Conservation (phyloP, 225 moss, liverwort and hornwort species). For the Polytrichum formosum region DNA sequence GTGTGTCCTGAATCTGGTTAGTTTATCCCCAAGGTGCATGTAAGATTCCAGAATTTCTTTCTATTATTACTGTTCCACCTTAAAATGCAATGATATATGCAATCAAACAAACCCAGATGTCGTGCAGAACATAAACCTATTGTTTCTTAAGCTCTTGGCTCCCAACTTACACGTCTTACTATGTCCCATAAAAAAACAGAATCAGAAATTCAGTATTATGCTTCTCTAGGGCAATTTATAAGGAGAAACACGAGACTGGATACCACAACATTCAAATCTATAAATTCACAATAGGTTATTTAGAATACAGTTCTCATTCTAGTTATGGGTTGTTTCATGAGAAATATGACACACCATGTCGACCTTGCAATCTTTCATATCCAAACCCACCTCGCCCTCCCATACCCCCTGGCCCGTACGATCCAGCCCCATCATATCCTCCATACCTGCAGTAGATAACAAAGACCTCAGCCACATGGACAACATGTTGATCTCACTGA, state of each 20-base stretch:
- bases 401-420: constrained; percentile 47
- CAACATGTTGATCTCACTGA: constrained; percentile 7
- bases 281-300: not conserved
- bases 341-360: constrained; percentile 24
- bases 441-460: constrained; percentile 65
- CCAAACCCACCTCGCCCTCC: constrained; percentile 58
- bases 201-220: no score
- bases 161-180: no score
- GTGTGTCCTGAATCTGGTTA: constrained; percentile 68
- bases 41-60: not conserved
- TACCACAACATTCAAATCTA: no score
- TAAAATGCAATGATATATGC: not conserved
- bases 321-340: not conserved
- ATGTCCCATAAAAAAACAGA: no score
- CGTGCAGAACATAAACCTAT: no score
- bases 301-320: not conserved
- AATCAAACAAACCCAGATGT: constrained; percentile 4
- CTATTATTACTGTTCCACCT: no score
- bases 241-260: no score
- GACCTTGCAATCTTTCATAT: constrained; percentile 26
- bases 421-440: constrained; percentile 70
- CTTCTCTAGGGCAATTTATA: no score
- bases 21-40: constrained; percentile 17
- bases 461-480: constrained; percentile 22
- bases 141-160: no score